Conservation (phyloP, 2,329 filamentous ascomycete genomes). For the Scytalidium sp. region DNA sequence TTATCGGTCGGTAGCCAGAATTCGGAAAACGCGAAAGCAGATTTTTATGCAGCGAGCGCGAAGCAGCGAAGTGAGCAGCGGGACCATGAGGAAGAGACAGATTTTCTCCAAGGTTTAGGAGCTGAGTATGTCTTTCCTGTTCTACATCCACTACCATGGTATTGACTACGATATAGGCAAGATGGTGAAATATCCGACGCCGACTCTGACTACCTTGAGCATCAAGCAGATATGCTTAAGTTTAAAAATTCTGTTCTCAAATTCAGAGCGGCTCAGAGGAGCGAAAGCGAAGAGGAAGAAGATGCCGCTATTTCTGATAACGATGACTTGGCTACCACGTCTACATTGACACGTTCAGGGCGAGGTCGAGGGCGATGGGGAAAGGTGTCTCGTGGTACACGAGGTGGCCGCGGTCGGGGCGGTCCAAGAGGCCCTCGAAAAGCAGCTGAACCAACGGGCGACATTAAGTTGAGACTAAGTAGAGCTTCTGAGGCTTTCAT, state of each 20-base stretch:
- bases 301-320: not conserved
- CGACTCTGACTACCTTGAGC: slow-evolving; percentile 39
- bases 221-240: slow-evolving; percentile 35
- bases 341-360: slow-evolving; percentile 1
- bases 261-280: slow-evolving; percentile 13
- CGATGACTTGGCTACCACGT: not conserved
- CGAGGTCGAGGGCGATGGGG: slow-evolving; percentile 2
- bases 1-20: not conserved
- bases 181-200: slow-evolving; percentile 24
- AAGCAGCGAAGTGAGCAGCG: slow-evolving; percentile 7
- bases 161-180: slow-evolving; percentile 4
- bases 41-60: slow-evolving; percentile 6
- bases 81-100: slow-evolving; percentile 1
- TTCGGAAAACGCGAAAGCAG: slow-evolving; percentile 1
- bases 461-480: slow-evolving; percentile 67
- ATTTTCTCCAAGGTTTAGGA: slow-evolving; percentile 7
- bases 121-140: slow-evolving; percentile 1
- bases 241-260: slow-evolving; percentile 27
- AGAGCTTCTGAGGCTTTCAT: slow-evolving; percentile 68
- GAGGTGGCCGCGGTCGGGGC: slow-evolving; percentile 5
- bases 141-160: not conserved
- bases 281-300: slow-evolving; percentile 1
- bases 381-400: not conserved
- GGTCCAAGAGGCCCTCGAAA: slow-evolving; percentile 40
- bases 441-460: slow-evolving; percentile 64